Evolutionary conservation across 805 yeast genomes (phyloP).

Genomic region (Kodamaea nitidulidarum): DNA sequence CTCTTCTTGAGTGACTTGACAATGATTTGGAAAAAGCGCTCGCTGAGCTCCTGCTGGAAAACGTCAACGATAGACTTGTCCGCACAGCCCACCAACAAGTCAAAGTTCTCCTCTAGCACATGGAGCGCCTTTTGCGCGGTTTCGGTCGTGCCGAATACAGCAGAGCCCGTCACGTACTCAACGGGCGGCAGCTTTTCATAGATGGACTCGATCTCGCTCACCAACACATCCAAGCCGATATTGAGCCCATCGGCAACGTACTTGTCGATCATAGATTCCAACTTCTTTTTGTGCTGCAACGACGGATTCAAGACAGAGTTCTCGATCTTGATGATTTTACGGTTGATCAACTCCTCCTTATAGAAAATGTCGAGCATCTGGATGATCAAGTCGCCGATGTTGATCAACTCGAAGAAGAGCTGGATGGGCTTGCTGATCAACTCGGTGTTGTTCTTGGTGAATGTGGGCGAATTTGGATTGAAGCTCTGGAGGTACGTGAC

Average conservation of each 20-base stretch:
- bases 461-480: conserved; percentile 48
- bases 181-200: conserved; percentile 53
- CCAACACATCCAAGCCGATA: conserved; percentile 84
- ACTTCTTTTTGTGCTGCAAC: conserved; percentile 71
- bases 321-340: conserved; percentile 60
- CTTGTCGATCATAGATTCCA: conserved; percentile 79
- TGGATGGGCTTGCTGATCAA: conserved; percentile 75
- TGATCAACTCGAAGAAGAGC: conserved; percentile 84
- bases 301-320: conserved; percentile 75
- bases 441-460: conserved; percentile 24
- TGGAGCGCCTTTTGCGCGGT: conserved; percentile 64
- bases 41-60: conserved; percentile 90
- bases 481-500: conserved; percentile 64
- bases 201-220: conserved; percentile 70
- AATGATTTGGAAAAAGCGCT: conserved; percentile 71
- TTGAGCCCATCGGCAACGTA: conserved; percentile 91
- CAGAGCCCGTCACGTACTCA: conserved; percentile 45
- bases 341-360: conserved; percentile 68
- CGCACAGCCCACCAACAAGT: conserved; percentile 71
- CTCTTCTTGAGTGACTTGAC: conserved; percentile 72
- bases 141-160: conserved; percentile 41
- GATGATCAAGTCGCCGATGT: conserved; percentile 85
- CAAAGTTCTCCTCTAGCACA: conserved; percentile 67
- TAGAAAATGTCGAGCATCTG: conserved; percentile 91
- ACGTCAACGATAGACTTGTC: conserved; percentile 87